Percentiles rank a stretch among this genome's conserved stretches.
Conservation (phyloP, 495 filamentous ascomycete species). For the Xylaria cubensis region DNA sequence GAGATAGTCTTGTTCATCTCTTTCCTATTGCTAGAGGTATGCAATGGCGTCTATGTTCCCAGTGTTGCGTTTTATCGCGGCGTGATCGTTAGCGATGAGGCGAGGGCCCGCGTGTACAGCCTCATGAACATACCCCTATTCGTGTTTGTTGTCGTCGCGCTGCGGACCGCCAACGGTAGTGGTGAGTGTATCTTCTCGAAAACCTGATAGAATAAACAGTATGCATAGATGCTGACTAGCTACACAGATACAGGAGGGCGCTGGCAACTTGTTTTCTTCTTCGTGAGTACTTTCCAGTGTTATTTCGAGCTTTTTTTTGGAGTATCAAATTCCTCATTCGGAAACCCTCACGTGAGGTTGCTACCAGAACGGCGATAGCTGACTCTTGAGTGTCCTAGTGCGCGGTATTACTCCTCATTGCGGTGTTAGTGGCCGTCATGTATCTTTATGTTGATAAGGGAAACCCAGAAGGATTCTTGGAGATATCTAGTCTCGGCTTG, state of each 20-base stretch:
- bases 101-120: slow-evolving; percentile 52
- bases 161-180: slow-evolving; percentile 40
- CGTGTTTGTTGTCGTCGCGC: slow-evolving; percentile 52
- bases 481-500: slow-evolving; percentile 11
- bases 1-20: slow-evolving; percentile 45
- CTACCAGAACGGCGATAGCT: neutral
- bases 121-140: slow-evolving; percentile 56
- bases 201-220: neutral
- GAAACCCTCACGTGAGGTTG: neutral
- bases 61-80: slow-evolving; percentile 51
- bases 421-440: slow-evolving; percentile 28
- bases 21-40: slow-evolving; percentile 53
- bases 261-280: slow-evolving; percentile 34
- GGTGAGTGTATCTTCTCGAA: slow-evolving; percentile 32
- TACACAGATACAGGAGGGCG: slow-evolving; percentile 24
- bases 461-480: slow-evolving; percentile 9
- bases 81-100: slow-evolving; percentile 48
- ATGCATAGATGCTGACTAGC: neutral
- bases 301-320: neutral
- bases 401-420: slow-evolving; percentile 33
- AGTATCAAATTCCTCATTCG: neutral
- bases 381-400: slow-evolving; percentile 18
- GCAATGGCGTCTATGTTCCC: slow-evolving; percentile 56
- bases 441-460: slow-evolving; percentile 18
- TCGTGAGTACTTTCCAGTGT: neutral